Evolutionary conservation across 306 rosid genomes (phyloP), one percentile per base, ranked within the genome.

Genomic region (Amphicarpaea edgeworthii): DNA sequence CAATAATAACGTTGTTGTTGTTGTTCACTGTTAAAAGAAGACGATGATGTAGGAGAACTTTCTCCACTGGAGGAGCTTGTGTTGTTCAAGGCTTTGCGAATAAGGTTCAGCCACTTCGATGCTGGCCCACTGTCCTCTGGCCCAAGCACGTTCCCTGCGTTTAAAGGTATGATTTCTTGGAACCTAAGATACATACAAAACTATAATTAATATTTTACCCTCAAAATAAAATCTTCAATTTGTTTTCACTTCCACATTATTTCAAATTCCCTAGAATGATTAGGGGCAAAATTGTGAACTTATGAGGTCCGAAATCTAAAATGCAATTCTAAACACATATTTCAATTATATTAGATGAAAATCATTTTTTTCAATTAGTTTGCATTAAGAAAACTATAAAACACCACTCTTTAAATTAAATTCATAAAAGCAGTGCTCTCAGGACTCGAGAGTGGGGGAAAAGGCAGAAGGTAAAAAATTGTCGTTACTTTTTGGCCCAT

Each of bases 131-230:
- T 75, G 73, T 95, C 97, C 73, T 90, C 97, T 0, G 93, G 90
- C n/a, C 97, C 99, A 41, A 95, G 86, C 55, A 95, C 97, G 51
- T 95, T 95, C 23, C 93, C 96, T 1, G 99, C 90, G 14, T 90
- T 95, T 34, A 95, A 81, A 45, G 97, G 99, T n/a, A 95, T 97
- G 6, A 95, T 86, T 85, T 95, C 99, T 78, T 95, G 97, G 84
- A 92, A 95, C 90, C 98, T 94, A 78, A 46, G 42, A n/a, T n/a
- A n/a, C n/a, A n/a, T n/a, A n/a, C n/a, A n/a, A n/a, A n/a, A n/a
- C n/a, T n/a, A n/a, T n/a, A n/a, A n/a, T n/a, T n/a, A n/a, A n/a
- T n/a, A n/a, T n/a, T 34, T 34, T 34, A 7, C 40, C 40, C 1
- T 34, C 40, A 34, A 34, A 34, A 30, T 6, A 30, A 30, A 30